These are phyloP conservation scores for Babesia ovata DNA, from an alignment of 169 alveolate species.

Conservation along the genomic window DNA sequence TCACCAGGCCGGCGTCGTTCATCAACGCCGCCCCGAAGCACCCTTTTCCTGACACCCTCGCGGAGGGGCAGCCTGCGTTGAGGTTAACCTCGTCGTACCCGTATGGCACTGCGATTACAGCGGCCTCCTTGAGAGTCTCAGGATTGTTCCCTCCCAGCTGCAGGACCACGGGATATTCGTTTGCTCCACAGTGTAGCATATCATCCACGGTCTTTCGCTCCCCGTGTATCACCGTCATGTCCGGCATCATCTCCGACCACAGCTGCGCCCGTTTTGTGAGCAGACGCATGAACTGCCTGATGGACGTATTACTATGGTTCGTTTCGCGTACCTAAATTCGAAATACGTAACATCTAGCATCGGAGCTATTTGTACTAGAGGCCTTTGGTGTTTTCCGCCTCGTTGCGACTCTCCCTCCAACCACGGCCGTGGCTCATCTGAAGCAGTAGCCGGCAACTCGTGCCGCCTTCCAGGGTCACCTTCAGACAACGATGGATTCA, in stretches of 20 bases:
- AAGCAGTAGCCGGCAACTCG: no score
- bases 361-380: slow-evolving; percentile 90
- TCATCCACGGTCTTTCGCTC: slow-evolving; percentile 36
- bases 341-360: slow-evolving; percentile 93
- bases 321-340: slow-evolving; percentile 78
- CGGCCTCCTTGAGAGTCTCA: slow-evolving; percentile 86
- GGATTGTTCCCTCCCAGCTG: slow-evolving; percentile 95
- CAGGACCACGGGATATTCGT: slow-evolving; percentile 86
- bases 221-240: slow-evolving; percentile 81
- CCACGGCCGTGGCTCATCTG: no score
- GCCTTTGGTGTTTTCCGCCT: slow-evolving; percentile 4
- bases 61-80: slow-evolving; percentile 93
- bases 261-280: slow-evolving; percentile 84
- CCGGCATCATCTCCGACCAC: slow-evolving; percentile 93
- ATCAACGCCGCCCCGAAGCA: slow-evolving; percentile 97
- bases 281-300: slow-evolving; percentile 82
- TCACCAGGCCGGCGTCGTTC: slow-evolving; percentile 90
- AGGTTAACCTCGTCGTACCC: slow-evolving; percentile 93
- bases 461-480: background rate
- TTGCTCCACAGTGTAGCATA: slow-evolving; percentile 68
- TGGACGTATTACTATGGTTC: background rate
- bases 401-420: no score
- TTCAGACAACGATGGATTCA: background rate
- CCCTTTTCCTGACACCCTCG: slow-evolving; percentile 88
- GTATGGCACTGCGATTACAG: slow-evolving; percentile 80